phyloP scores from a whole-genome alignment of 257 asterid species.

The Haberlea rhodopensis region DNA sequence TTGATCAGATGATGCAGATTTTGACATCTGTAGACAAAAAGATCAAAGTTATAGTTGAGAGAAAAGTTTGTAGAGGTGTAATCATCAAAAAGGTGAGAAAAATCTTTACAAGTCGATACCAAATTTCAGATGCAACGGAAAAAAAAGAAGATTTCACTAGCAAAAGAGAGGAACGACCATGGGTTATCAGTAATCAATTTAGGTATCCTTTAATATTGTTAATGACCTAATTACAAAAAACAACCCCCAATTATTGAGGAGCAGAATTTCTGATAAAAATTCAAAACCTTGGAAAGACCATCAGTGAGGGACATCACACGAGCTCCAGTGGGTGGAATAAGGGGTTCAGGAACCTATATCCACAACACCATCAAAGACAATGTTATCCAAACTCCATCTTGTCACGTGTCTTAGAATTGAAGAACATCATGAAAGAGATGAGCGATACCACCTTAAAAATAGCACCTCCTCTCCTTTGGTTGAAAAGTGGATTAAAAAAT shows the following conservation, averaged over 20 bases:
- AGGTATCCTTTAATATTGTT: slow-evolving; percentile 2
- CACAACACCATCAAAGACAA: slow-evolving; percentile 26
- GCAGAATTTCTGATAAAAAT: slow-evolving; percentile 10
- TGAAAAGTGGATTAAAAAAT: slow-evolving; percentile 36
- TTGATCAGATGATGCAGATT: slow-evolving; percentile 95
- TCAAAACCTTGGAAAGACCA: slow-evolving; percentile 90
- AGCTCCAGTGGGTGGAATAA: slow-evolving; percentile 96
- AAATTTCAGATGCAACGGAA: slow-evolving; percentile 14
- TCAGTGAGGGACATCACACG: slow-evolving; percentile 99
- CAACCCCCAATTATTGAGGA: slow-evolving; percentile 2
- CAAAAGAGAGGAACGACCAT: slow-evolving; percentile 18
- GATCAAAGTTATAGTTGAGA: slow-evolving; percentile 20
- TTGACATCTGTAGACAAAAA: slow-evolving; percentile 70
- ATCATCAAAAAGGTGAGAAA: slow-evolving; percentile 8
- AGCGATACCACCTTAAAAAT: slow-evolving; percentile 70
- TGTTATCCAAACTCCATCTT: slow-evolving; percentile 27
- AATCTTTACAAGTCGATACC: slow-evolving; percentile 3
- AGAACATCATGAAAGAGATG: slow-evolving; percentile 17
- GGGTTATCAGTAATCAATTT: neutral
- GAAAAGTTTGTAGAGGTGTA: slow-evolving; percentile 12
- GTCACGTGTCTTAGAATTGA: slow-evolving; percentile 19
- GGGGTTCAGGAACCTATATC: slow-evolving; percentile 89
- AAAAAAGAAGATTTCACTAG: neutral
- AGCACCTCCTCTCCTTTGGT: slow-evolving; percentile 82
- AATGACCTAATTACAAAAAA: slow-evolving; percentile 16